phyloP scores from a whole-genome alignment of 1,284 basidiomycete species.

The Ceratobasidium papillatum region DNA sequence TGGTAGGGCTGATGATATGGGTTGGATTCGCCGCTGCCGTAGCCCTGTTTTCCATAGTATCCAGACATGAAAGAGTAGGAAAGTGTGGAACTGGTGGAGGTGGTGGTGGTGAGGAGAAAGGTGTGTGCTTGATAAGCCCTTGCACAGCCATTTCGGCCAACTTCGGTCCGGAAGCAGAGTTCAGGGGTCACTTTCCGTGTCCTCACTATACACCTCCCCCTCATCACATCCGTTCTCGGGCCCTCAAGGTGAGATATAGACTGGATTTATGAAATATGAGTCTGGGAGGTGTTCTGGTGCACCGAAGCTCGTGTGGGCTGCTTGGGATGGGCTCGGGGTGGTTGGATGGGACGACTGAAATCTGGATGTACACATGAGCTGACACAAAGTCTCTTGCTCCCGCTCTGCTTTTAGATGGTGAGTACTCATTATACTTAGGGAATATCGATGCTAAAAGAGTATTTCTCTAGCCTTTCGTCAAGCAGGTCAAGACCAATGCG shows the following conservation, averaged over 20 bases:
- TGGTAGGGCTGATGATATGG: conserved; percentile 54
- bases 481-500: conserved; percentile 86
- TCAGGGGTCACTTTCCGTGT: conserved; percentile 9
- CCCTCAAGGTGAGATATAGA: conserved; percentile 63
- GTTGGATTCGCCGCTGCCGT: conserved; percentile 53
- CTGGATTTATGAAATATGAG: not conserved
- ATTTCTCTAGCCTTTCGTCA: conserved; percentile 74
- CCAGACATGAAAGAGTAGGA: conserved; percentile 7
- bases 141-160: conserved; percentile 4
- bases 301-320: not conserved
- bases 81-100: conserved; percentile 1
- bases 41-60: conserved; percentile 6
- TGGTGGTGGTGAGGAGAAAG: not conserved
- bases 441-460: conserved; percentile 1
- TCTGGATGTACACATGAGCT: conserved; percentile 41
- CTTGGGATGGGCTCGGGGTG: not conserved
- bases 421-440: not conserved
- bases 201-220: conserved; percentile 2
- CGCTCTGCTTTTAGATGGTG: conserved; percentile 34
- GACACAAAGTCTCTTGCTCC: conserved; percentile 24
- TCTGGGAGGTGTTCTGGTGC: not conserved
- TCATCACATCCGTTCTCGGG: conserved; percentile 22
- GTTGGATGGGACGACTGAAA: conserved; percentile 41
- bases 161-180: conserved; percentile 1
- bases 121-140: not conserved